Base-by-base conservation (phyloP, 2,329 filamentous ascomycete genomes). In the Sclerotinia glacialis region DNA sequence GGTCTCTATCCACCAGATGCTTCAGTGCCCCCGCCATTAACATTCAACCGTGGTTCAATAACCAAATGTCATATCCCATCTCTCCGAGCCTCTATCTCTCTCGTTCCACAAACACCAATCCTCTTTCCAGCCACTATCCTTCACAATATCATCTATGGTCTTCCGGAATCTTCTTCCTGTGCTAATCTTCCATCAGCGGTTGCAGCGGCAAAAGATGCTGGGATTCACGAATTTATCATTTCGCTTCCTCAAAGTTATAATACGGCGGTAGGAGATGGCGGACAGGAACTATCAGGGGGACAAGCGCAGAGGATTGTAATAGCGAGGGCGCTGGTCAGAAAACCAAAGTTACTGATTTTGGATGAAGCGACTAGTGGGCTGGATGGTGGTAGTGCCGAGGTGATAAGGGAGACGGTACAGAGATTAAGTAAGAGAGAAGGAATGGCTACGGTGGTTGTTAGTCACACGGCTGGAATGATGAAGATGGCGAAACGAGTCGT, bases 401-500 rank as follows among this genome's bases (percentile, higher is more conserved):
- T 83, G 1, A 83, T 97, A 4, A 81, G 90, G 16, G 78, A 83
- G 11, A 89, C 89, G 0, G 81, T 96, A 50, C 77, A 77, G 46
- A 74, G 74, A 0, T 77, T 95, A 18, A 47, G 23, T 21, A 50
- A 1, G 79, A 88, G 16, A 59, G 68, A 28, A 65, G 73, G 16
- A 4, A 83, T 92, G 76, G 90, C 90, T 0, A 86, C 96, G 0
- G 81, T 97, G 21, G 83, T 96, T 31, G 89, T 96, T 49, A 97
- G 93, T 59, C 94, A 97, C 78, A 86, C 84, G 66, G 82, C 81
- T 69, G 89, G 94, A 74, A 96, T 97, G 92, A 97, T 98, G 91
- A 83, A 83, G 67, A 85, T 91, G 67, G 90, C 89, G 0, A 88
- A 92, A 75, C 82, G 85, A 54, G 80, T 97, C 9, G 81, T 94